phyloP scores from a whole-genome alignment of 805 yeast species.

The Lipomyces yamadae region DNA sequence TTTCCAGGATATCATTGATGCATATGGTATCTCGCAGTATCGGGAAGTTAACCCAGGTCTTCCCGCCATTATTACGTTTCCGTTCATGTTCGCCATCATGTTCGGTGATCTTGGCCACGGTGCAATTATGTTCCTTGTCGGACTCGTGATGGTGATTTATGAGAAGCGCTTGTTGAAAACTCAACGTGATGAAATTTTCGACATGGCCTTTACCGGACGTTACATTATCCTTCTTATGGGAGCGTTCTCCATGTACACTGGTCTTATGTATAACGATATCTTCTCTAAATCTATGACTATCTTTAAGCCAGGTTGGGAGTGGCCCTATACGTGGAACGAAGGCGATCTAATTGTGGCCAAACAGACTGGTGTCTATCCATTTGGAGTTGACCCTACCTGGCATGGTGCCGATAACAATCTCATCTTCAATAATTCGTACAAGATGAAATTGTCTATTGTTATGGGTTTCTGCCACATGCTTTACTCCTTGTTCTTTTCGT shows the following conservation, averaged over 20 bases:
- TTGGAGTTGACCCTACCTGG: conserved; percentile 96
- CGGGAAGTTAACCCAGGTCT: conserved; percentile 96
- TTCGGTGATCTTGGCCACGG: conserved; percentile 99
- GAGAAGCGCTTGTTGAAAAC: conserved; percentile 71
- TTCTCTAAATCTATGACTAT: conserved; percentile 90
- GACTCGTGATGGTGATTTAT: conserved; percentile 68
- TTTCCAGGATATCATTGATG: conserved; percentile 91
- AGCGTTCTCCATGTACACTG: conserved; percentile 91
- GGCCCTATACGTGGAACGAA: conserved; percentile 75
- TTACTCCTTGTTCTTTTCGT: conserved; percentile 82
- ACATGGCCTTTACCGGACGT: conserved; percentile 94
- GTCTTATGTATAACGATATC: conserved; percentile 88
- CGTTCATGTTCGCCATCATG: conserved; percentile 98
- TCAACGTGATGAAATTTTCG: conserved; percentile 90
- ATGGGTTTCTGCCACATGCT: conserved; percentile 97
- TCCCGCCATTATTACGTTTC: conserved; percentile 93
- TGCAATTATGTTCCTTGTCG: conserved; percentile 75
- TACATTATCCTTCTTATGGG: conserved; percentile 94
- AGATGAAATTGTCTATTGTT: conserved; percentile 93
- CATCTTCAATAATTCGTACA: conserved; percentile 90
- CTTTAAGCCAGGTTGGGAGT: conserved; percentile 89
- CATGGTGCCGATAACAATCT: conserved; percentile 94
- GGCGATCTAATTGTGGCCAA: conserved; percentile 75
- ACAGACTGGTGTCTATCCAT: conserved; percentile 68
- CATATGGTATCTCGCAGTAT: conserved; percentile 91